Percentiles rank a stretch among this genome's conserved stretches.
Conservation (phyloP, 768 basidiomycete genomes). For the Dictyophora rubrovolvata region DNA sequence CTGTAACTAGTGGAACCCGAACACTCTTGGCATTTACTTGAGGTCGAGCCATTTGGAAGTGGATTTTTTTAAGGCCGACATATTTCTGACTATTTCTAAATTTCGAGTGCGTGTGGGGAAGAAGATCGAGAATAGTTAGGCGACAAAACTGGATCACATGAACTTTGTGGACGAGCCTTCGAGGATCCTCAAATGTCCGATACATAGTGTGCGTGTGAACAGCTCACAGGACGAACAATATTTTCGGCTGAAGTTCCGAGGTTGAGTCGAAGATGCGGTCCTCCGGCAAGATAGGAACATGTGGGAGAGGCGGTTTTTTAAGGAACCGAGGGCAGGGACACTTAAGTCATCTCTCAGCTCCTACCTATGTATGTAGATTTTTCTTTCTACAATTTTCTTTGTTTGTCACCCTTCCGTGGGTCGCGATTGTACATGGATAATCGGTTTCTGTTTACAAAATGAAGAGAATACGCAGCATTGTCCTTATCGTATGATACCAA, state of each 20-base stretch:
- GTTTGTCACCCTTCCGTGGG: background rate
- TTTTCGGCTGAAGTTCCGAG: background rate
- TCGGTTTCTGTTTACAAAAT: background rate
- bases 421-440: no score
- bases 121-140: background rate
- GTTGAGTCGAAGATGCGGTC: background rate
- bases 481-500: background rate
- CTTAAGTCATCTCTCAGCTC: background rate
- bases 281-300: background rate
- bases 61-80: no score
- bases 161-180: background rate
- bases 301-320: background rate
- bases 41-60: no score
- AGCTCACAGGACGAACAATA: background rate
- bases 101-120: no score
- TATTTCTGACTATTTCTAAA: no score
- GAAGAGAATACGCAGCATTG: background rate
- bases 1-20: no score
- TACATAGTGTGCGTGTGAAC: background rate
- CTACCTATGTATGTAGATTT: background rate
- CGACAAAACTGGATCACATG: background rate
- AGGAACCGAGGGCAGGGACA: background rate
- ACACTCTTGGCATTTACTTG: no score
- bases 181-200: background rate
- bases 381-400: background rate